Percentiles rank a stretch among this genome's conserved stretches.
Evolutionary conservation across 192 early-diverging fungal species (phyloP).

Genomic region (Coemansia sp.): DNA sequence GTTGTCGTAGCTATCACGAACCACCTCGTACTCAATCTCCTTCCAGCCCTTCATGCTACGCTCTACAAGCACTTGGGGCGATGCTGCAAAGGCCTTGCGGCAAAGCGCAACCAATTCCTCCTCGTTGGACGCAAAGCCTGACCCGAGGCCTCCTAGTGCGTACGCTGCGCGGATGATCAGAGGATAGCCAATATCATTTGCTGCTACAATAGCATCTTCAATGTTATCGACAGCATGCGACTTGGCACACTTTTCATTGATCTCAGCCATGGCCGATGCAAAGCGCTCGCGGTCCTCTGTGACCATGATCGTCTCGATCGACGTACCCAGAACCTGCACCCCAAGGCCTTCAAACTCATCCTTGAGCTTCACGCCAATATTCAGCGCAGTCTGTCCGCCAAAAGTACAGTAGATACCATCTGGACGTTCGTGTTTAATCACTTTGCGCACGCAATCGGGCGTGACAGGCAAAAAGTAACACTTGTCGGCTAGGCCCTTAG

Average conservation of each 20-base stretch:
- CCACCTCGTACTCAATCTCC: conserved; percentile 98
- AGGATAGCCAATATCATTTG: conserved; percentile 88
- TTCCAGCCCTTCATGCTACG: conserved; percentile 99
- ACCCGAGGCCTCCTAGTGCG: conserved; percentile 94
- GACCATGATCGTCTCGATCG: conserved; percentile 91
- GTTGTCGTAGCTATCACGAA: conserved; percentile 91
- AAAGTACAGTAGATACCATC: conserved; percentile 99
- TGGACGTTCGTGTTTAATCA: conserved; percentile 92
- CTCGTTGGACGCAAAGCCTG: conserved; percentile 93
- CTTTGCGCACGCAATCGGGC: conserved; percentile 91
- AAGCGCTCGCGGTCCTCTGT: conserved; percentile 98
- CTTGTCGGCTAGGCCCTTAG: conserved; percentile 93
- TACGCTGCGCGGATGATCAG: conserved; percentile 96
- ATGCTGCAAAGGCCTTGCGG: conserved; percentile 84
- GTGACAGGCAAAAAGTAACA: conserved; percentile 98
- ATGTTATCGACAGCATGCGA: conserved; percentile 77
- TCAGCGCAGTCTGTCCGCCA: conserved; percentile 98
- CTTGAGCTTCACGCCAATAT: conserved; percentile 87
- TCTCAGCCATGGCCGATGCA: conserved; percentile 79
- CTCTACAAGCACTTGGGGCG: conserved; percentile 94
- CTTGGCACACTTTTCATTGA: conserved; percentile 89
- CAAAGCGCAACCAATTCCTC: conserved; percentile 77
- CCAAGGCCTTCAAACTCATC: conserved; percentile 85
- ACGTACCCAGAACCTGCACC: conserved; percentile 93
- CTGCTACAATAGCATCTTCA: conserved; percentile 85